Base-by-base conservation (phyloP, 148 eudicot species). In the Rhododendron griersonianum region DNA sequence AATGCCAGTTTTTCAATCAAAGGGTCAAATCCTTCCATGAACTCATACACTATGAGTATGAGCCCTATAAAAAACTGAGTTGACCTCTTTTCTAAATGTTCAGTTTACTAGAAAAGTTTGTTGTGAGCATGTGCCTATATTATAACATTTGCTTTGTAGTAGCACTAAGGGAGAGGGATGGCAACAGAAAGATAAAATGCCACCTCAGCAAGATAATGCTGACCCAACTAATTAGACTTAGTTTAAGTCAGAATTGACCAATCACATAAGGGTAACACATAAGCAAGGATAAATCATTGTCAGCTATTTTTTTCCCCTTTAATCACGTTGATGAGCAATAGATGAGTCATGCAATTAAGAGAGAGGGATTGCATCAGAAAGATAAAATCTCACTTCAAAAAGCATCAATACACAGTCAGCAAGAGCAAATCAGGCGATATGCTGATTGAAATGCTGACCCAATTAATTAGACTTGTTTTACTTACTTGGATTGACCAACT, bases 371-470 rank as follows among this genome's bases (percentile, higher is more conserved):
- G 50, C 44, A 41, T 41, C 44, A 41, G 7, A 41, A 41, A 41
- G 44, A 41, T 53, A 53, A 53, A 53, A 53, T 13, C 11, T 16
- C 59, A 53, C 5, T 3, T 53, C 59, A 53, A 53, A 53, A 53
- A 53, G 59, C 59, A 13, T 53, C 61, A 15, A 55, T 18, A 55
- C 61, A 16, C 61, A 55, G 18, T 55, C 4, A 71, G 77, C 16
- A 25, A 71, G 37, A 71, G 5, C 11, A 71, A 30, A 71, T 37
- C 77, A 25, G 39, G 77, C 77, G 13, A 25, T 30, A n/a, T 33
- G 77, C 33, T 63, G n/a, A 63, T 21, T 63, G 84, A 81, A 81
- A 35, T 35, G 73, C 50, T 81, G 84, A 59, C 50, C 47, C 28
- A 14, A 51, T 13, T 35, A 37, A 78, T 16, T 41, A 19, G 11